Evolutionary conservation across 208 protist species (phyloP).

Genomic region (Histomonas meleagridis): DNA sequence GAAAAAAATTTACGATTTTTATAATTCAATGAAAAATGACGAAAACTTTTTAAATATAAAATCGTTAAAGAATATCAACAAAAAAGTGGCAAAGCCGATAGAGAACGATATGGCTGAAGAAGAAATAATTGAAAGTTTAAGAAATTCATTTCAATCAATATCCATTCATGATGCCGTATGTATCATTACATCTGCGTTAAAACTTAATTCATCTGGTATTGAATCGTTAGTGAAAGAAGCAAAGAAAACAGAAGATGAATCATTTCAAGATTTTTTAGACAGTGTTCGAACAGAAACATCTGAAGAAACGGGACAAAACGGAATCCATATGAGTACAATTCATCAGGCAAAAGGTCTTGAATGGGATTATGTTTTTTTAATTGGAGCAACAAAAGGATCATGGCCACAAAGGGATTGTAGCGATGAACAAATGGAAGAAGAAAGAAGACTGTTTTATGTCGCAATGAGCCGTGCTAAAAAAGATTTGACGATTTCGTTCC

Average conservation of each 20-base stretch:
- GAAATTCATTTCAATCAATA: background rate
- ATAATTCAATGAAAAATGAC: too few species aligned
- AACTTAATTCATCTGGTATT: background rate
- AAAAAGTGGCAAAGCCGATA: too few species aligned
- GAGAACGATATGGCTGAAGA: too few species aligned
- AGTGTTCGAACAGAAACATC: background rate
- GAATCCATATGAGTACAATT: background rate
- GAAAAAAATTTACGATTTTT: background rate
- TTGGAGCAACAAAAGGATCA: background rate
- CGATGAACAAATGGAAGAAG: background rate
- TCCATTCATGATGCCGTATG: background rate
- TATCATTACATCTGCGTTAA: background rate
- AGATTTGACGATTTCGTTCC: background rate
- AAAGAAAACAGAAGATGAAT: background rate
- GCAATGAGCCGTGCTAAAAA: constrained; percentile 17
- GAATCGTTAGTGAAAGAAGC: background rate
- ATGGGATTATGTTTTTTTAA: constrained; percentile 23
- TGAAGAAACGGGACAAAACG: too few species aligned
- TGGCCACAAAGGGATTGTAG: background rate
- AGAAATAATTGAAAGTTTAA: too few species aligned
- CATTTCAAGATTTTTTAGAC: background rate
- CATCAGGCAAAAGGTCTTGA: constrained; percentile 29
- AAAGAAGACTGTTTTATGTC: constrained; percentile 32
- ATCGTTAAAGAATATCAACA: too few species aligned
- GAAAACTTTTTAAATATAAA: too few species aligned